These are phyloP conservation scores for Dysphania ambrosioides DNA, from an alignment of 148 eudicot genomes.

Conservation along the genomic window DNA sequence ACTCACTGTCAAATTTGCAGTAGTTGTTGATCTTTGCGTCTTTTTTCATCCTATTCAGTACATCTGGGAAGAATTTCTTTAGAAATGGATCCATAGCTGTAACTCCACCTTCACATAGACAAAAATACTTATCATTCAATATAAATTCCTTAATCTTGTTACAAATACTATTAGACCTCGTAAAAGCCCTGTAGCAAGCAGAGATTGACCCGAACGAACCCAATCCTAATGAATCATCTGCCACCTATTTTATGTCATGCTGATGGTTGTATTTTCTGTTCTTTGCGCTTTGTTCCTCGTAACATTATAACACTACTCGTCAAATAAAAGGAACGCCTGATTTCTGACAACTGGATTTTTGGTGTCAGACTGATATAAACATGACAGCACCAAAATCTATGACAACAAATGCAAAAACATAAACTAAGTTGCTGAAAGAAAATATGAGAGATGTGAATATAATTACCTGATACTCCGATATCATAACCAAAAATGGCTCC, in stretches of 20 bases:
- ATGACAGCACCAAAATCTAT: background rate
- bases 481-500: conserved; percentile 47
- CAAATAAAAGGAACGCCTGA: background rate
- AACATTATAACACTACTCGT: background rate
- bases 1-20: conserved; percentile 44
- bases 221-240: background rate
- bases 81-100: conserved; percentile 49
- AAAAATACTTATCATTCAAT: background rate
- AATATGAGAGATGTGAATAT: background rate
- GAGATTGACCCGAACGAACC: too few species aligned
- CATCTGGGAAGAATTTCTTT: conserved; percentile 41
- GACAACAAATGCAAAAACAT: background rate
- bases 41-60: conserved; percentile 30
- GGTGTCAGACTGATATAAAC: background rate
- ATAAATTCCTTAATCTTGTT: background rate
- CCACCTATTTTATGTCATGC: background rate
- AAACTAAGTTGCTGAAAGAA: background rate
- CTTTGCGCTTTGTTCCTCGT: background rate
- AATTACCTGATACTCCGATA: conserved; percentile 43
- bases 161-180: background rate
- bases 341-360: background rate
- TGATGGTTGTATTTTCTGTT: background rate
- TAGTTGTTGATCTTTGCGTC: conserved; percentile 42
- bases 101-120: conserved; percentile 41
- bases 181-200: background rate